phyloP scores from a whole-genome alignment of 352 stramenopile species.

The Pythium chondricola region DNA sequence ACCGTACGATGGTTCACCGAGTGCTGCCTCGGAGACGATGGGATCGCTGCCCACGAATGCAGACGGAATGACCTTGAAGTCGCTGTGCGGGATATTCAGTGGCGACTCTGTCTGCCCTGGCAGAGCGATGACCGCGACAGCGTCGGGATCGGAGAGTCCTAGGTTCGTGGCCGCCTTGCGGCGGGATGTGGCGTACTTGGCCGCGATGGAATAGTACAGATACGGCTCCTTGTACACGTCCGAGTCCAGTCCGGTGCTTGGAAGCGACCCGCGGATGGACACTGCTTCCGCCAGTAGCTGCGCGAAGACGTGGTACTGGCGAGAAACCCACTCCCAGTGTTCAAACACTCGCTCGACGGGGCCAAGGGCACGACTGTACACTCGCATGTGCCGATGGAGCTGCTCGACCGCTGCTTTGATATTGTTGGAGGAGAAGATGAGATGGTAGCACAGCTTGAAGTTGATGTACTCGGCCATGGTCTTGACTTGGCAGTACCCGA shows the following conservation, averaged over 20 bases:
- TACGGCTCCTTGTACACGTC: constrained; percentile 85
- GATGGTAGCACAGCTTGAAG: constrained; percentile 86
- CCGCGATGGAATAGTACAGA: constrained; percentile 78
- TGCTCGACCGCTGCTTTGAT: constrained; percentile 82
- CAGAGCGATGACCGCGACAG: not conserved
- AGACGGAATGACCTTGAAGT: constrained; percentile 72
- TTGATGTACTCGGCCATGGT: constrained; percentile 84
- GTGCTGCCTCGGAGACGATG: constrained; percentile 43
- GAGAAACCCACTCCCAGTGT: constrained; percentile 80
- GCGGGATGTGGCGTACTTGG: constrained; percentile 78
- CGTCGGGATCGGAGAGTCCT: constrained; percentile 28
- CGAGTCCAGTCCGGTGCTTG: constrained; percentile 54
- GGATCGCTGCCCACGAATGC: constrained; percentile 66
- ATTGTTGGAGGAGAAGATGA: constrained; percentile 83
- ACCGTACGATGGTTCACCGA: constrained; percentile 38
- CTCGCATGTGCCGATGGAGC: constrained; percentile 71
- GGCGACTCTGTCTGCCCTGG: constrained; percentile 5
- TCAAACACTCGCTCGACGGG: constrained; percentile 59
- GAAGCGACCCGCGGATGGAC: constrained; percentile 56
- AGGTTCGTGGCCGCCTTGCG: constrained; percentile 59
- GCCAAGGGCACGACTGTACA: constrained; percentile 50
- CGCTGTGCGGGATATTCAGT: constrained; percentile 22
- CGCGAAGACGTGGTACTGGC: constrained; percentile 85
- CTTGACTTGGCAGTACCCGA: constrained; percentile 60
- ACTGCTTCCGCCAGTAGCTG: constrained; percentile 71